Conservation (phyloP, 2,329 filamentous ascomycete species). For the Fusarium neocosmosporiellum region DNA sequence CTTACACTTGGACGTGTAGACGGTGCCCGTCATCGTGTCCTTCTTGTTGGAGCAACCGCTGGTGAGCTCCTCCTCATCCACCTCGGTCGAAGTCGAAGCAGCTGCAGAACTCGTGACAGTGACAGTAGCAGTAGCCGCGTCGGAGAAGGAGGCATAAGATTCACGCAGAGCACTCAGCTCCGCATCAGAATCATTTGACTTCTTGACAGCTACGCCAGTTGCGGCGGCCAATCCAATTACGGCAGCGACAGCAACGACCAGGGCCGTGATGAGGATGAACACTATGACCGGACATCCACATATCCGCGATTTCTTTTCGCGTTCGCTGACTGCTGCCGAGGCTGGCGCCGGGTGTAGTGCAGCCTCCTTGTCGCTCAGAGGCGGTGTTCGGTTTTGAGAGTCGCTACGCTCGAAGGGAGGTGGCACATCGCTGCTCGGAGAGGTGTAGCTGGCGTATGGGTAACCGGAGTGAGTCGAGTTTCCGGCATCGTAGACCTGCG, state of each 20-base stretch:
- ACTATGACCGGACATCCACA: slow-evolving; percentile 50
- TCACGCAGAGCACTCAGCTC: slow-evolving; percentile 39
- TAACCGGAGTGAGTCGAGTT: neutral
- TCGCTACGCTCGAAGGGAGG: neutral
- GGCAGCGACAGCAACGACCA: slow-evolving; percentile 52
- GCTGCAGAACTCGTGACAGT: neutral
- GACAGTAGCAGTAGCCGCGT: neutral
- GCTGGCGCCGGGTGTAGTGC: neutral
- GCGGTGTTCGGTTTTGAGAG: neutral
- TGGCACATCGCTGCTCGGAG: neutral
- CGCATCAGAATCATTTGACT: slow-evolving; percentile 51
- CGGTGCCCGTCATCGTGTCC: slow-evolving; percentile 46
- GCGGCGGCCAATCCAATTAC: slow-evolving; percentile 59
- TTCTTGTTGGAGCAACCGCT: slow-evolving; percentile 54
- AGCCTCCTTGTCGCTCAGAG: neutral
- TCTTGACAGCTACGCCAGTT: slow-evolving; percentile 54
- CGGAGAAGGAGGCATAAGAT: slow-evolving; percentile 7
- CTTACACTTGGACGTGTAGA: slow-evolving; percentile 21
- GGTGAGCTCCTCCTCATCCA: slow-evolving; percentile 44
- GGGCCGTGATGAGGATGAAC: slow-evolving; percentile 51
- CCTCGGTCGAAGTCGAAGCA: neutral
- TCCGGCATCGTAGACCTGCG: neutral
- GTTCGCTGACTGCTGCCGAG: neutral
- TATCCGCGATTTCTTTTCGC: neutral
- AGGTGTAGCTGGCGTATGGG: neutral